Base-by-base conservation (phyloP, 306 rosid species). In the Sicyos edulis region DNA sequence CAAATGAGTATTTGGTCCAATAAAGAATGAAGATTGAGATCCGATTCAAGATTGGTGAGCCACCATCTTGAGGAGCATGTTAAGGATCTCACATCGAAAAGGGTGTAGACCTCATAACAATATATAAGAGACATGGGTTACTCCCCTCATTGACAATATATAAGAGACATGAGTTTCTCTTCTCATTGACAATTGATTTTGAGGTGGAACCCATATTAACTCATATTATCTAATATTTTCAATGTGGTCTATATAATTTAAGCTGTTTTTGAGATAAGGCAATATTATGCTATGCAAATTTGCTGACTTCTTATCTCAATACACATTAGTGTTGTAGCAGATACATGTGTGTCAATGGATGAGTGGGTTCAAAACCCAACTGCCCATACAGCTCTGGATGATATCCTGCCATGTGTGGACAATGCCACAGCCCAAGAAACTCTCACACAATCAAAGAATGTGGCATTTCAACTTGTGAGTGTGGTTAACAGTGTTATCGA, bases 331-430 rank as follows among this genome's bases (percentile, higher is more conserved):
- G 86, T 51, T 14, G 80, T 75, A 59, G 85, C 70, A 50, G 89
- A 88, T 73, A 76, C 87, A 8, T 83, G 92, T 17, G 83, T 78
- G 8, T 85, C 90, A 21, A 83, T 83, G 83, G 80, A 80, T 21
- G 88, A 88, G 10, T 88, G 88, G 90, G 82, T 83, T 60, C 17
- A 80, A 34, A 68, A 82, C 45, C 90, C 92, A 2, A 54, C 54
- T 4, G 74, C 80, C 1, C 57, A 85, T 22, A 93, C 98, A 26
- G 87, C 97, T 34, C 60, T 93, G 63, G 98, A 93, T 75, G 91
- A 88, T 14, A 78, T 90, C 7, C 84, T 93, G 37, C 97, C 98
- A 9, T 90, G 97, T 7, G 93, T 88, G 74, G 89, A 88, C 37
- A 85, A 85, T 10, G 78, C 81, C 62, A 79, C 87, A 7, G 89